Base-by-base conservation (phyloP, 2,329 filamentous ascomycete species). In the Bipolaris zeicola region DNA sequence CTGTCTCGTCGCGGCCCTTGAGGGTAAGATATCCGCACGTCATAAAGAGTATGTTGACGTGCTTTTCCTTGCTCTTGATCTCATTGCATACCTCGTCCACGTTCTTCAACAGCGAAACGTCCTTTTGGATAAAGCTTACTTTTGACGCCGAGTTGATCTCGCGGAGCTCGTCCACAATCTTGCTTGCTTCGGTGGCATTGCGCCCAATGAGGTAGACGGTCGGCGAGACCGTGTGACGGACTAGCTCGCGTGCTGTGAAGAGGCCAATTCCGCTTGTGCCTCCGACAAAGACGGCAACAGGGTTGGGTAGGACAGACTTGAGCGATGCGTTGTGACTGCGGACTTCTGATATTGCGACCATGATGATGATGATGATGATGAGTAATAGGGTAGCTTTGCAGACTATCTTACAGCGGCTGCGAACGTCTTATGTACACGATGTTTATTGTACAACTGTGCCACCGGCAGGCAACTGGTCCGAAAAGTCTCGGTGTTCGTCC, bases 1-100 rank as follows among this genome's bases (percentile, higher is more conserved):
- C 24, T 2, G 75, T 78, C 42, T 73, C 72, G 10, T 68, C 64
- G 5, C 77, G 66, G n/a, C 77, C 77, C 41, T 68, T 68, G 6
- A 79, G 52, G 2, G 77, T 77, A 60, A 82, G 72, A 64, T 79
- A 79, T 3, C 83, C 84, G 1, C 78, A 79, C 1, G 78, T 83
- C 50, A 85, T 76, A 63, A 86, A 83, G 0, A 87, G 69, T 3
- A 86, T 67, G 65, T 87, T 85, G 53, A 88, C 77, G 24, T 77
- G 77, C 36, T 73, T 70, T 65, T 87, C 84, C 57, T 79, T 81
- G 28, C 70, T 65, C 56, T 73, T 75, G 54, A 88, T 83, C 49
- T 84, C 77, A 6, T 74, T 70, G 66, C 78, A 80, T 14, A 74
- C 70, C 55, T 76, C 68, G 58, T 81, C 79, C 52, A 80, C 78